Base-by-base conservation (phyloP, 139 green algal species). In the Eudorina sp. region DNA sequence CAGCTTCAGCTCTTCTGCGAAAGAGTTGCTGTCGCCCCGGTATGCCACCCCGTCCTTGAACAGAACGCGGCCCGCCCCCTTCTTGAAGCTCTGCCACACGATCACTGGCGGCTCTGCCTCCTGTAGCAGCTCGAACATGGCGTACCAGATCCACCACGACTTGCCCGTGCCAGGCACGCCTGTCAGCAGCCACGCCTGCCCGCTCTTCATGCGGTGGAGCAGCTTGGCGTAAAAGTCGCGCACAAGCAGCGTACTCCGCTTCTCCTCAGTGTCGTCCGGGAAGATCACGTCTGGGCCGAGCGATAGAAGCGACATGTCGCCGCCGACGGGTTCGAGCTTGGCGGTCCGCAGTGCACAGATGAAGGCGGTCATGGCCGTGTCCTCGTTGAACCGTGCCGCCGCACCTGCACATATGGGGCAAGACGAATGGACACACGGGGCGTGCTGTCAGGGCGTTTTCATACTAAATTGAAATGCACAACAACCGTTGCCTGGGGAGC, bases 91-190 rank as follows among this genome's bases (percentile, higher is more conserved):
- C 23, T 80, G 72, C 72, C 72, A 80, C 72, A 80, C 72, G 72
- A 80, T 80, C 40, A 38, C 72, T 14, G 72, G 72, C 23, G 36
- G 25, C 25, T 48, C 40, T 34, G 43, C 36, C 40, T 80, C n/a
- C 36, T 80, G 43, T 18, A 80, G 72, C 72, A 80, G 38, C 9
- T 38, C 25, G 40, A 51, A 38, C 72, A 80, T 53, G 43, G 72
- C 72, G 40, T 80, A 80, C 72, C 72, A 80, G 38, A 80, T 80
- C 72, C 72, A 80, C 72, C 72, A 80, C 16, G 72, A 80, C 72
- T 55, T 80, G 72, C 40, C 72, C 9, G 72, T 80, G 36, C 72
- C 72, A 31, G 38, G 72, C 19, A 53, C 19, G 72, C 72, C 72
- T 29, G 72, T 80, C 7, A 80, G 72, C 36, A 80, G 40, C 58